These are phyloP conservation scores for Hypoxylon rickii DNA, from an alignment of 495 filamentous ascomycete species.

Conservation along the genomic window DNA sequence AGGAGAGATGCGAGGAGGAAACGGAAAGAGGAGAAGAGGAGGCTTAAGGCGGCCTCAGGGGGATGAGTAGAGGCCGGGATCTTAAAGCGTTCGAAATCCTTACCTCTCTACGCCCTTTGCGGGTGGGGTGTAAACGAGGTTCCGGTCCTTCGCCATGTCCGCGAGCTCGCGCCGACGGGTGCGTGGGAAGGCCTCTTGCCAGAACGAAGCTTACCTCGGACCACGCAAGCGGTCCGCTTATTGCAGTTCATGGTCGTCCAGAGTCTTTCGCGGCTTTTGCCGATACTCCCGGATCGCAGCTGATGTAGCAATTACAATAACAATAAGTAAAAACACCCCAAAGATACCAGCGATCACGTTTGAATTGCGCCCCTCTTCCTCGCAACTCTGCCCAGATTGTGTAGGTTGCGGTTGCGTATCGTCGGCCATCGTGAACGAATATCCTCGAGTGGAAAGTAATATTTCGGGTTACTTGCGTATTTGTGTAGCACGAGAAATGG, in stretches of 20 bases:
- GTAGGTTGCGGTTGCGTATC: neutral
- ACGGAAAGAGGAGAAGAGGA: slow-evolving; percentile 50
- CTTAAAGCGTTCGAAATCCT: neutral
- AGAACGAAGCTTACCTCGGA: neutral
- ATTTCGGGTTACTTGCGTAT: neutral
- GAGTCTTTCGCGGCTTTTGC: too few relatives aligned
- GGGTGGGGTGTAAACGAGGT: neutral
- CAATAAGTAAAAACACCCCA: too few relatives aligned
- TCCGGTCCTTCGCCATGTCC: neutral
- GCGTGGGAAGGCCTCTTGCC: neutral
- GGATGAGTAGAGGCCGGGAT: too few relatives aligned
- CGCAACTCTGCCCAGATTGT: neutral
- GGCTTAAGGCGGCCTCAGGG: slow-evolving; percentile 13
- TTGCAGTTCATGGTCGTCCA: too few relatives aligned
- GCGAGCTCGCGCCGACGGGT: too few relatives aligned
- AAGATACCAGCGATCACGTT: too few relatives aligned
- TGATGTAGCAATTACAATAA: too few relatives aligned
- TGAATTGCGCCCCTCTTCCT: neutral
- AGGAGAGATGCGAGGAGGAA: slow-evolving; percentile 43
- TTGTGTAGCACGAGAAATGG: too few relatives aligned
- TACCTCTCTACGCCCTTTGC: neutral
- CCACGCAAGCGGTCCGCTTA: neutral
- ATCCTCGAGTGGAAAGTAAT: neutral
- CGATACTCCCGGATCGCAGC: too few relatives aligned
- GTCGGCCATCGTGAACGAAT: neutral